phyloP scores from a whole-genome alignment of 176 grass and related monocot species.

The Stipa capillata region DNA sequence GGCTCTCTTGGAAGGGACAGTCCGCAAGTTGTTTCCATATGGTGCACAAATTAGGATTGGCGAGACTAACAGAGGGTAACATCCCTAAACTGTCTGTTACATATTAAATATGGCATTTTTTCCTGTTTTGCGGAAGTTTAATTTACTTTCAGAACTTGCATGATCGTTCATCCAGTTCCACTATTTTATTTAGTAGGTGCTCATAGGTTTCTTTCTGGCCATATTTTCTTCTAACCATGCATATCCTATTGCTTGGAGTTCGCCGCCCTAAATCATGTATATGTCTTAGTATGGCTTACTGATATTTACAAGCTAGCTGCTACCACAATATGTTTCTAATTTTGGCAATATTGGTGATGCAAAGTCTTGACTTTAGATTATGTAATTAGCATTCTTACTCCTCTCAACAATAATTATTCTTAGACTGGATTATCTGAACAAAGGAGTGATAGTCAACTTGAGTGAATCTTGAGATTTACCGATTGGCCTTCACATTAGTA shows the following conservation, averaged over 20 bases:
- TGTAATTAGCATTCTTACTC: too few species aligned
- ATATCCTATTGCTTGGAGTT: too few species aligned
- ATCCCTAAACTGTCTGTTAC: neutral
- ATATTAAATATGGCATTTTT: neutral
- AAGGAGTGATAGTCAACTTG: neutral
- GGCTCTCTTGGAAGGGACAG: slow-evolving; percentile 70
- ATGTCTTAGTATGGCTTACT: too few species aligned
- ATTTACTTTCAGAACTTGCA: neutral
- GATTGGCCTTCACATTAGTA: neutral
- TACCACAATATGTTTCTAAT: neutral
- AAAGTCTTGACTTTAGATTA: too few species aligned
- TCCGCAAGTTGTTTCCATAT: slow-evolving; percentile 68
- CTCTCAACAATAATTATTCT: too few species aligned
- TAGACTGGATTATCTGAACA: neutral
- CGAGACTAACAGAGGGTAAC: slow-evolving; percentile 72
- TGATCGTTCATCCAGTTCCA: neutral
- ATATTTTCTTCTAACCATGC: neutral
- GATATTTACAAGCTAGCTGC: neutral
- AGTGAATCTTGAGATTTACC: neutral
- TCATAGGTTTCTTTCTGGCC: neutral
- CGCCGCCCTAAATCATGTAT: too few species aligned
- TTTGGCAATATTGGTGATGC: too few species aligned
- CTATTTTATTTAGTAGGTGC: neutral
- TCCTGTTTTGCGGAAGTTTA: slow-evolving; percentile 10
- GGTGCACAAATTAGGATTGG: slow-evolving; percentile 78